Conservation (phyloP, 352 stramenopile species). For the Phytophthora pisi region DNA sequence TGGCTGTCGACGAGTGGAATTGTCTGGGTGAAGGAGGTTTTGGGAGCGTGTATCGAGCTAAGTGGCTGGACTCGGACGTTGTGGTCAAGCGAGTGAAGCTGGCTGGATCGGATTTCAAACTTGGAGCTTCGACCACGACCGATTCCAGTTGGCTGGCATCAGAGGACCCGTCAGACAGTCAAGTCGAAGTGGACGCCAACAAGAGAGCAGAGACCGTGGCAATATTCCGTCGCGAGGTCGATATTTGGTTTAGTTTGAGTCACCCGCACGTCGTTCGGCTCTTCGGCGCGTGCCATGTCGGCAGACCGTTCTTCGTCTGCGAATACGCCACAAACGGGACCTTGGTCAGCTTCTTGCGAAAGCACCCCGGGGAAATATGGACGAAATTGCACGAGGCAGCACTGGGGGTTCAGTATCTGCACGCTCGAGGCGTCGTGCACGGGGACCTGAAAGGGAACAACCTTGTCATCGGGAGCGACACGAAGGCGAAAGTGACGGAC, state of each 20-base stretch:
- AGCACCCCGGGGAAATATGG: not conserved
- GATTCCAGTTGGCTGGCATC: too few relatives aligned
- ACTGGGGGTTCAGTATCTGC: not conserved
- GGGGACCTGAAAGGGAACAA: not conserved
- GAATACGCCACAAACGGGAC: conserved; percentile 17
- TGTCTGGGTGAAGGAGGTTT: not conserved
- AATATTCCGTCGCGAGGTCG: conserved; percentile 16
- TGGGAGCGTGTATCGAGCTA: conserved; percentile 1
- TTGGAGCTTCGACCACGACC: too few relatives aligned
- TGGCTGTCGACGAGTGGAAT: not conserved
- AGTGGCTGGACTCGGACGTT: conserved; percentile 8
- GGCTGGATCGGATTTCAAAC: not conserved
- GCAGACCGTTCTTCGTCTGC: conserved; percentile 19
- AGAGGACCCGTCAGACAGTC: not conserved
- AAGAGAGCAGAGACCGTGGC: not conserved
- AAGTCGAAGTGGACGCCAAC: not conserved
- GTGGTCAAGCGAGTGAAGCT: conserved; percentile 2
- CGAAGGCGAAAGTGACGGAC: not conserved
- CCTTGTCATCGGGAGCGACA: not conserved
- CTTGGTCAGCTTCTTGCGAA: conserved; percentile 8
- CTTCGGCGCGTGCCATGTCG: conserved; percentile 18
- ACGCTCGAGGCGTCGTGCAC: not conserved
- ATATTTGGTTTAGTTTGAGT: conserved; percentile 16
- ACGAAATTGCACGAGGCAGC: not conserved
- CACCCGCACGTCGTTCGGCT: conserved; percentile 15